A percentile compares a stretch with the other conserved stretches of the same genome.
These are phyloP conservation scores for Rubia peregrina DNA, from an alignment of 305 asterid genomes.

Conservation along the genomic window DNA sequence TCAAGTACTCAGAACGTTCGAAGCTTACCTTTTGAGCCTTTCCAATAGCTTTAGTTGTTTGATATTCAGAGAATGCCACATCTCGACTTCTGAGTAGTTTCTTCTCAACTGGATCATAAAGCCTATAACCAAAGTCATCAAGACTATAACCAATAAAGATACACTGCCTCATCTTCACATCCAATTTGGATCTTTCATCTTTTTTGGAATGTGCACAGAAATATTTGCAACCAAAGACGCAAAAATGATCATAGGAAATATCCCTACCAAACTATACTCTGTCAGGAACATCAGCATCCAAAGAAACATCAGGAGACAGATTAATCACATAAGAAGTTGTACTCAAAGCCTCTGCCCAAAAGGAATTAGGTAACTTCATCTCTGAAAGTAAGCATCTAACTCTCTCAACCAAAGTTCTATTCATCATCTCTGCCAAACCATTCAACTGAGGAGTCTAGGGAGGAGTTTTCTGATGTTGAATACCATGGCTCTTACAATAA, in stretches of 20 bases:
- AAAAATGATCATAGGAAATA: not conserved
- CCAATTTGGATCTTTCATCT: constrained; percentile 1
- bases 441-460: too few relatives aligned
- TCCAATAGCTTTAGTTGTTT: not conserved
- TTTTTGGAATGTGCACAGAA: constrained; percentile 7
- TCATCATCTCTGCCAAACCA: too few relatives aligned
- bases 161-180: not conserved
- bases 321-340: too few relatives aligned
- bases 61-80: not conserved
- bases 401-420: too few relatives aligned
- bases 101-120: not conserved
- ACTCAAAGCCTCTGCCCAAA: too few relatives aligned
- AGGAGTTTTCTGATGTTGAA: too few relatives aligned
- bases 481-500: too few relatives aligned
- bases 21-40: too few relatives aligned
- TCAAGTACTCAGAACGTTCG: too few relatives aligned
- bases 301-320: too few relatives aligned
- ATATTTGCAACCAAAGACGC: constrained; percentile 7
- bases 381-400: too few relatives aligned
- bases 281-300: not conserved
- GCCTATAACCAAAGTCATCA: not conserved
- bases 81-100: constrained; percentile 1
- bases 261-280: not conserved
- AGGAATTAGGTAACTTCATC: too few relatives aligned
- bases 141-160: not conserved